Evolutionary conservation across 2,329 filamentous ascomycete genomes (phyloP).

Genomic region (Curvularia hawaiiensis): DNA sequence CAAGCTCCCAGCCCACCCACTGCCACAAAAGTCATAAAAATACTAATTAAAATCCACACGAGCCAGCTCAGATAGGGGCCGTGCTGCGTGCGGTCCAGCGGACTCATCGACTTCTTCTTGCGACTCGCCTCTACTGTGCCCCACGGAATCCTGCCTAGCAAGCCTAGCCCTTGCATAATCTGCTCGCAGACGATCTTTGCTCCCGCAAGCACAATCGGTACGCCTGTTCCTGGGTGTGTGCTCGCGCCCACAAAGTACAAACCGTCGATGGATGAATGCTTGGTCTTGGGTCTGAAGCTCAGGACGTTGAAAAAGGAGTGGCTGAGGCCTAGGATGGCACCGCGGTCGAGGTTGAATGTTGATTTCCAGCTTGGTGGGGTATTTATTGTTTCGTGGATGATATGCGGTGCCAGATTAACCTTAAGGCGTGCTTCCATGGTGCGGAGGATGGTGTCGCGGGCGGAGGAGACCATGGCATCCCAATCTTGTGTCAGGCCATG

Average conservation of each 20-base stretch:
- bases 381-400: slow-evolving; percentile 68
- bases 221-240: slow-evolving; percentile 77
- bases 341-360: slow-evolving; percentile 75
- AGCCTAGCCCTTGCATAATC: slow-evolving; percentile 50
- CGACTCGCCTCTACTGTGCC: slow-evolving; percentile 7
- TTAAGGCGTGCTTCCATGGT: slow-evolving; percentile 67
- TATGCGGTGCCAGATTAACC: slow-evolving; percentile 55
- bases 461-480: slow-evolving; percentile 62
- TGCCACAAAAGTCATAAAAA: slow-evolving; percentile 12
- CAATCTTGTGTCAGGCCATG: slow-evolving; percentile 61
- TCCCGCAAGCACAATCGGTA: slow-evolving; percentile 74
- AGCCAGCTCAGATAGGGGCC: slow-evolving; percentile 21
- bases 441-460: slow-evolving; percentile 64
- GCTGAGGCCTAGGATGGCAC: slow-evolving; percentile 72
- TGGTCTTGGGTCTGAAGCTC: slow-evolving; percentile 66
- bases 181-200: slow-evolving; percentile 66
- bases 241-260: slow-evolving; percentile 77
- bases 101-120: slow-evolving; percentile 2
- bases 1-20: neutral
- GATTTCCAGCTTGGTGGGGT: slow-evolving; percentile 68
- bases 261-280: slow-evolving; percentile 55
- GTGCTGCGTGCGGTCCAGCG: slow-evolving; percentile 27
- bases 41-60: slow-evolving; percentile 21
- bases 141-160: slow-evolving; percentile 48
- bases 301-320: slow-evolving; percentile 78